Base-by-base conservation (phyloP, 441 rosid species). In the Manihot esculenta region DNA sequence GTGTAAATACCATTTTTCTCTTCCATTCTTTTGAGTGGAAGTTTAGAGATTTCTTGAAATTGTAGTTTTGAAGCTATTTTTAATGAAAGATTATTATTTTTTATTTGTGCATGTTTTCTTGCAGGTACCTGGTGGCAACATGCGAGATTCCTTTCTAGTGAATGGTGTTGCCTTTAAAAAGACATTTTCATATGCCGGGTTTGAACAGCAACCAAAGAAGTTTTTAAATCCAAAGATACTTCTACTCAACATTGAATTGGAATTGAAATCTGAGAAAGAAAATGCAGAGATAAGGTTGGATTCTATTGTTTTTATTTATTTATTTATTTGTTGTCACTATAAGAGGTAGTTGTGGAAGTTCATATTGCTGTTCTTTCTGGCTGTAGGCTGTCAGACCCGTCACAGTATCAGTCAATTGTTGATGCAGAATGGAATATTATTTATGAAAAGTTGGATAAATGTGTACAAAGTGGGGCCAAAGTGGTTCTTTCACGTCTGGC, bases 361-460 rank as follows among this genome's bases (percentile, higher is more conserved):
- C 10, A 20, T 45, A 30, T 30, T 53, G 50, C 51, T 68, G 8
- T 56, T n/a, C n/a, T 49, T 55, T 71, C 33, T 57, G 26, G 69
- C 61, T 66, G 75, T 88, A 96, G 98, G 77, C 88, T 96, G 74
- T 84, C 97, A 71, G 97, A 96, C 84, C 99, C 99, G 72, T 86
- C 91, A 35, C 93, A 93, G 70, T 96, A 96, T 74, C 99, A 96
- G 76, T 96, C 99, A 70, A 96, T 96, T 76, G 99, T 96, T 82
- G 99, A 96, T 83, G 98, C 99, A 21, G 98, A 96, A 74, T 93
- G 99, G 99, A 96, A 93, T 86, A 96, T 96, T 64, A 96, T 96
- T 71, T 96, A 96, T 80, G 97, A 96, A 80, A 93, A 96, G 84
- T 76, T 96, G 84, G 99, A 92, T 81, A 93, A 93, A 84, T 96